A percentile compares a stretch with the other conserved stretches of the same genome.
Conservation (phyloP, 257 asterid genomes). For the Solanum stenotomum region DNA sequence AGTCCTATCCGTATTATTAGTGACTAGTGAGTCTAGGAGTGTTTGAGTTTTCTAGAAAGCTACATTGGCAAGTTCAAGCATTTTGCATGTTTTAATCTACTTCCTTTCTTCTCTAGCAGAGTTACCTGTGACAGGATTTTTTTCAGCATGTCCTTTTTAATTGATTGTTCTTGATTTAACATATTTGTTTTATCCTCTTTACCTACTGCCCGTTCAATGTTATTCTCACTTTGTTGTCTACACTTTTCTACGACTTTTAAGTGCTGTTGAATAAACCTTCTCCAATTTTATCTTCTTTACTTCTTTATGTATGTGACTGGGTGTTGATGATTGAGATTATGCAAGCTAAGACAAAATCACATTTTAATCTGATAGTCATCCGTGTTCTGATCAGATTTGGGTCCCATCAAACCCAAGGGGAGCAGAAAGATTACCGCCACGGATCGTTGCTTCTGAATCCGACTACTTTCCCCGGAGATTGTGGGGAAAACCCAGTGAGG, state of each 20-base stretch:
- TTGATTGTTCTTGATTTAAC: not conserved
- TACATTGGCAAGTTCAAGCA: not conserved
- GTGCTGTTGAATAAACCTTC: not conserved
- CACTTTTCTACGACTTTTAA: not conserved
- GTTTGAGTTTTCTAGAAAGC: not conserved
- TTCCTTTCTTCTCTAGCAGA: not conserved
- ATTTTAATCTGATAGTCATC: not conserved
- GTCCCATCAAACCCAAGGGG: constrained; percentile 76
- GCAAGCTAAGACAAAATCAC: constrained; percentile 18
- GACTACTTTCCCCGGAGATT: constrained; percentile 61
- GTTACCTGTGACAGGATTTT: not conserved
- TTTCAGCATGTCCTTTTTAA: not conserved
- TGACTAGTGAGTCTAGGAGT: not conserved
- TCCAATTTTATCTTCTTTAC: not conserved
- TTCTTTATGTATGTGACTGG: not conserved
- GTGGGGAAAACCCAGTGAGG: constrained; percentile 86
- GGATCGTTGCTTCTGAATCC: constrained; percentile 53
- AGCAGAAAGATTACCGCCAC: constrained; percentile 73
- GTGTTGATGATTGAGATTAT: not conserved
- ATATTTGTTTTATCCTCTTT: not conserved
- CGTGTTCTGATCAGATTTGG: constrained; percentile 49
- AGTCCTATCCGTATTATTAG: not conserved
- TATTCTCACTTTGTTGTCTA: not conserved
- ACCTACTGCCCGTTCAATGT: not conserved
- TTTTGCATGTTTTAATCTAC: not conserved